Evolutionary conservation across 2,329 filamentous ascomycete genomes (phyloP).

Genomic region (Blumeria hordei): DNA sequence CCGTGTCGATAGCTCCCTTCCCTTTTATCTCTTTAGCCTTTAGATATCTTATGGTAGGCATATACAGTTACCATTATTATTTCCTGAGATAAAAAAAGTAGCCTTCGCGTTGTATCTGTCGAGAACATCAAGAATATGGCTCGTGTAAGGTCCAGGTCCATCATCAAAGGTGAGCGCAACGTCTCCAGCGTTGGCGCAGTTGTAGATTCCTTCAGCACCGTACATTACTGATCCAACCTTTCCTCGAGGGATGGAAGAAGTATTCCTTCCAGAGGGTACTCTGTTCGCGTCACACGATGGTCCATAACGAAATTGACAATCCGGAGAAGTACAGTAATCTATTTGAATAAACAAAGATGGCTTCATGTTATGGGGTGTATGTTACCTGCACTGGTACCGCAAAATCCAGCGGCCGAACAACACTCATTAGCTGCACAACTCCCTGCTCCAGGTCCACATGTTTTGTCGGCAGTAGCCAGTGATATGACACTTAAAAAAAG

Average conservation of each 20-base stretch:
- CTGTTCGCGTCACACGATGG: slow-evolving; percentile 34
- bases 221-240: slow-evolving; percentile 28
- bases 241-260: slow-evolving; percentile 22
- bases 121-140: slow-evolving; percentile 35
- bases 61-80: slow-evolving; percentile 11
- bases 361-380: background rate
- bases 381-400: slow-evolving; percentile 7
- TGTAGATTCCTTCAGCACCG: slow-evolving; percentile 31
- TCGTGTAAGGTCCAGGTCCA: slow-evolving; percentile 36
- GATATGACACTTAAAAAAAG: too few relatives aligned
- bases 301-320: slow-evolving; percentile 34
- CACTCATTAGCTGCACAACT: slow-evolving; percentile 8
- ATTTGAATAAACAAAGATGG: background rate
- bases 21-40: slow-evolving; percentile 7
- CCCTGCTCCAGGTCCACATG: slow-evolving; percentile 7
- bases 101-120: slow-evolving; percentile 34
- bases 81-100: slow-evolving; percentile 30
- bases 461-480: slow-evolving; percentile 5
- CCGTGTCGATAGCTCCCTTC: slow-evolving; percentile 29
- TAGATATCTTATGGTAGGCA: background rate
- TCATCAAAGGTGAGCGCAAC: slow-evolving; percentile 46
- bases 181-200: slow-evolving; percentile 29
- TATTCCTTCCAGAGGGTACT: slow-evolving; percentile 28
- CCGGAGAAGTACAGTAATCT: slow-evolving; percentile 33
- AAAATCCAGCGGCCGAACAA: slow-evolving; percentile 9